Base-by-base conservation (phyloP, 495 filamentous ascomycete genomes). In the Neohortaea acidophila region DNA sequence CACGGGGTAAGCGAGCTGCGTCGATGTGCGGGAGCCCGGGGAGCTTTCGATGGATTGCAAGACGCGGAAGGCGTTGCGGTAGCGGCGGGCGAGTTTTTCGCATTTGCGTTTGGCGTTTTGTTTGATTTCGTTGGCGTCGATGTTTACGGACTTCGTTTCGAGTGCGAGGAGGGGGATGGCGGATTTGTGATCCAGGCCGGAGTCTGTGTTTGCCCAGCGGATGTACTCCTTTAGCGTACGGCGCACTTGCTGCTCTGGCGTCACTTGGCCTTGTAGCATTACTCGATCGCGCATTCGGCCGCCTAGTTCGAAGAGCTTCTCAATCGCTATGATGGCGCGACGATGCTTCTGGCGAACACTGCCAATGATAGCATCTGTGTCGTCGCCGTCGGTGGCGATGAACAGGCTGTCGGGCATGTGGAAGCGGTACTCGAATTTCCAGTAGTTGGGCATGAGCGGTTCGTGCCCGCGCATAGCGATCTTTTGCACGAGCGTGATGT, bases 341-440 rank as follows among this genome's bases (percentile, higher is more conserved):
- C 14, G 20, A 21, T 43, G 33, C 2, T n/a, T 18, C 14, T 19
- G 18, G 21, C 42, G 38, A 33, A 36, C 36, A 32, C 33, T 45
- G 32, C 66, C 64, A 28, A 72, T 57, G 6, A 57, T 49, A 0
- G 54, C 48, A 23, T 69, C 54, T 0, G 52, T 45, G 4, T 47
- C 31, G 1, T 55, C 47, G 23, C 69, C 55, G 0, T 51, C 44
- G 5, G 47, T 33, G 7, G 28, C 29, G 13, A 64, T 57, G 51
- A 81, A 82, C 1, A 82, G 49, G 8, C 57, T 55, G 4, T 66
- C 58, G 0, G 77, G 77, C 22, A 81, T 54, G n/a, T n/a, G n/a
- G 0, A 67, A 77, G 0, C 49, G 47, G 47, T 79, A 82, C 45
- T 82, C 78, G 32, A 62, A 57, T 25, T 59, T 48, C 73, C 74